phyloP scores from a whole-genome alignment of 129 eudicot genomes.

The Sambucus nigra region DNA sequence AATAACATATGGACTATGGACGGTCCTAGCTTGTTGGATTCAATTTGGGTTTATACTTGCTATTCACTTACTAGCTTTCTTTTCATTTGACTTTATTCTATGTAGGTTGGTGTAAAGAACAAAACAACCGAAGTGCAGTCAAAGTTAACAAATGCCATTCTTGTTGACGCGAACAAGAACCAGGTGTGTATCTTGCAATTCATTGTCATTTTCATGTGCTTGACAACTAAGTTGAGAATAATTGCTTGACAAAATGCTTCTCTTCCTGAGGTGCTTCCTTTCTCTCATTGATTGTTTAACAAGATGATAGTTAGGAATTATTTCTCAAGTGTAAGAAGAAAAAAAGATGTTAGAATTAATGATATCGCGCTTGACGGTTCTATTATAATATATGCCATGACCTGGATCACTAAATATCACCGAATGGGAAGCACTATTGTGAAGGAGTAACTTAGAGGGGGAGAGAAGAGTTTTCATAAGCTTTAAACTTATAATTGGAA shows the following conservation, averaged over 20 bases:
- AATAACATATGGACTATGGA: too few species aligned
- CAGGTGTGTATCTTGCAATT: slow-evolving; percentile 42
- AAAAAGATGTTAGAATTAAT: too few species aligned
- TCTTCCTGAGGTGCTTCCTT: not conserved
- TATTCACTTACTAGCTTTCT: not conserved
- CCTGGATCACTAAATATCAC: too few species aligned
- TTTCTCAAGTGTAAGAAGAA: too few species aligned
- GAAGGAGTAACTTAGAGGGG: too few species aligned
- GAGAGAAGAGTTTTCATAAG: too few species aligned
- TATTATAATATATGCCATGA: too few species aligned
- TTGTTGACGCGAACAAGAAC: slow-evolving; percentile 84
- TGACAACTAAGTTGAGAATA: not conserved
- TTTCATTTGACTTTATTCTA: slow-evolving; percentile 14
- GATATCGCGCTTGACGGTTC: too few species aligned
- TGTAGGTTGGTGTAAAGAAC: slow-evolving; percentile 91
- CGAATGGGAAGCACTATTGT: too few species aligned
- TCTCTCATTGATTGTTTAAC: not conserved
- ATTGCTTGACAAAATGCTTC: not conserved
- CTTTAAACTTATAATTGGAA: too few species aligned
- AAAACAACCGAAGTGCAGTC: slow-evolving; percentile 87
- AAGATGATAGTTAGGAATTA: not conserved
- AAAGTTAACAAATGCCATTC: slow-evolving; percentile 59
- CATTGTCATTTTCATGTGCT: not conserved
- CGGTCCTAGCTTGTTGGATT: too few species aligned
- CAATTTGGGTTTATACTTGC: too few species aligned